Evolutionary conservation across 768 basidiomycete genomes (phyloP).

Genomic region (Boletus rufocinnamomeus): DNA sequence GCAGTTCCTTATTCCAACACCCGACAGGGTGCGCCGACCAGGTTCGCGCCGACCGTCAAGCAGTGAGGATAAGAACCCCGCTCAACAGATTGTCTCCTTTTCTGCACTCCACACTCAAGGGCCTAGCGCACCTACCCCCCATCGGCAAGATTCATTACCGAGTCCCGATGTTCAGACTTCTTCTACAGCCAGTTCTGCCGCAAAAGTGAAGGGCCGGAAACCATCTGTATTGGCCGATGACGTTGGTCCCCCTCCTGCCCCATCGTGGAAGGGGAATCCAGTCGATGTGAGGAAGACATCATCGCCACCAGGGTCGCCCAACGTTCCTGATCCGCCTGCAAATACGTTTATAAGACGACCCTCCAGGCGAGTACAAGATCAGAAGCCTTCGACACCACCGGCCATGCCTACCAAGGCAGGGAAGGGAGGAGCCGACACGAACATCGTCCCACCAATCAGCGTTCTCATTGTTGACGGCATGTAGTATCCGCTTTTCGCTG

Average conservation of each 20-base stretch:
- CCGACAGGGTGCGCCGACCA: constrained; percentile 31
- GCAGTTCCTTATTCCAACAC: constrained; percentile 33
- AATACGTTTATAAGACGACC: constrained; percentile 32
- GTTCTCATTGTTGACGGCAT: constrained; percentile 97
- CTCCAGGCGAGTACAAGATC: constrained; percentile 35
- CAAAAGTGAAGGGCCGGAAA: constrained; percentile 32
- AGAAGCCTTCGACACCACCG: constrained; percentile 29
- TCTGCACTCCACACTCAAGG: constrained; percentile 30
- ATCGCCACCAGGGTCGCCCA: constrained; percentile 39
- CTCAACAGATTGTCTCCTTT: constrained; percentile 31
- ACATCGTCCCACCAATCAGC: constrained; percentile 93
- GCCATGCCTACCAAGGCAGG: constrained; percentile 46
- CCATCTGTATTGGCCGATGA: constrained; percentile 37
- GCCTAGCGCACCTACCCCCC: constrained; percentile 12
- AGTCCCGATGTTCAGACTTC: constrained; percentile 23
- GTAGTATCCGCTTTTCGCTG: constrained; percentile 28
- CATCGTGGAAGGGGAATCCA: constrained; percentile 29
- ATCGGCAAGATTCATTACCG: constrained; percentile 29
- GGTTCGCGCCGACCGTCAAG: constrained; percentile 29
- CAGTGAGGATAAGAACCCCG: constrained; percentile 30
- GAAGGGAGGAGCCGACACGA: constrained; percentile 56
- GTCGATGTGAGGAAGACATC: constrained; percentile 34
- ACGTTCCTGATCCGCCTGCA: constrained; percentile 25
- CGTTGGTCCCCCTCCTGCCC: constrained; percentile 7
- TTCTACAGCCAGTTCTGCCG: constrained; percentile 1